Evolutionary conservation across 139 green algal species (phyloP), one percentile per base, ranked within the genome.

Genomic region (Eudorina sp.): DNA sequence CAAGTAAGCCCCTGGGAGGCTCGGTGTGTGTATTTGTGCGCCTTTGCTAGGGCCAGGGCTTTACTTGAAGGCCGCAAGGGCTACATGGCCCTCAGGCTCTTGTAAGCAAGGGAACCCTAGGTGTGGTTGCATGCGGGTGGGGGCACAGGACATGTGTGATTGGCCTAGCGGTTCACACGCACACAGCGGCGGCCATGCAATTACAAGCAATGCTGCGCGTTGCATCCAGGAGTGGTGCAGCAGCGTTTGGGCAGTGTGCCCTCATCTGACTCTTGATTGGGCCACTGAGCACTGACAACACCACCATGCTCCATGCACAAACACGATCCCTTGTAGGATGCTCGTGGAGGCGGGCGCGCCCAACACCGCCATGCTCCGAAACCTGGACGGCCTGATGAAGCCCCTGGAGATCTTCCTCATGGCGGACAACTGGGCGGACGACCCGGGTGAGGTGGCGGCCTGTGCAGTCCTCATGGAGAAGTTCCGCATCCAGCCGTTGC

Each of bases 331-430:
- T 14, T 21, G 77, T 53, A 84, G 77, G 77, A 1, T 23, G 53
- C 77, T 84, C 53, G 77, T 84, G 53, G 53, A 27, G 53, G 2
- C 7, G 36, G 53, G 38, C 36, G 77, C 53, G 7, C 77, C n/a
- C 36, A 55, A 73, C 77, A 84, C 77, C 7, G 21, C 4, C 36
- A 72, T 53, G 77, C 53, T 84, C 36, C 25, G 38, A 36, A 25
- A 84, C 53, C 53, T 53, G 4, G 77, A 36, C 36, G 53, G 53
- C 53, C 36, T 7, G 38, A 70, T 84, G 5, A 84, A 84, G 53
- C 53, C 53, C 53, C 53, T 85, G 77, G 53, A 85, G 53, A 53
- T 73, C 25, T 72, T 46, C 77, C 77, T 85, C 38, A 85, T 85
- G 77, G 77, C 77, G 23, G 77, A 85, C 77, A 36, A 23, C 55